These are phyloP conservation scores for Handroanthus guayacan DNA, from an alignment of 257 asterid genomes.

Conservation along the genomic window DNA sequence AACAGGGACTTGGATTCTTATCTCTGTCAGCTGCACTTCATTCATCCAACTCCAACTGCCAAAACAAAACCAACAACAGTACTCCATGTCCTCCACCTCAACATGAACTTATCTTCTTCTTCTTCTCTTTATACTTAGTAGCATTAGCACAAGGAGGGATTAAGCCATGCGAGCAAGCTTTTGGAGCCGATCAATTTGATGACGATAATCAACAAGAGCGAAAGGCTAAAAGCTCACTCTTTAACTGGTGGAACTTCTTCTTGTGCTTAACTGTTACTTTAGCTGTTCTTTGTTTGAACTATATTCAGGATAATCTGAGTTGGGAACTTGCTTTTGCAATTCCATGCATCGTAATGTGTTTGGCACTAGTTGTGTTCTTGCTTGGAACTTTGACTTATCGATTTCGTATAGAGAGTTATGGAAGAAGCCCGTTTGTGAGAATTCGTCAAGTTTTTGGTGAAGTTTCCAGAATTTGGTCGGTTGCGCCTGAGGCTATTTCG, in stretches of 20 bases:
- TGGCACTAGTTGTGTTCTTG: slow-evolving; percentile 49
- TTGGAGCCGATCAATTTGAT: slow-evolving; percentile 50
- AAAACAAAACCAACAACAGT: slow-evolving; percentile 30
- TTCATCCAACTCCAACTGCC: slow-evolving; percentile 35
- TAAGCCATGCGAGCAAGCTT: slow-evolving; percentile 36
- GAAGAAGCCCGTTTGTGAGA: slow-evolving; percentile 38
- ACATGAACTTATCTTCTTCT: slow-evolving; percentile 43
- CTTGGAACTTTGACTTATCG: slow-evolving; percentile 52
- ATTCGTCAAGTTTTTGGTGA: slow-evolving; percentile 37
- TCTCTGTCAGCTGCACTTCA: slow-evolving; percentile 49
- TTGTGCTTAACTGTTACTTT: slow-evolving; percentile 35
- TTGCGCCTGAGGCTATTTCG: too few species aligned
- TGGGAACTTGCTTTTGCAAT: slow-evolving; percentile 73
- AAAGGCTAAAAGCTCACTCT: slow-evolving; percentile 45
- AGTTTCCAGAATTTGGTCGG: slow-evolving; percentile 39
- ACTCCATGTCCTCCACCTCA: slow-evolving; percentile 40
- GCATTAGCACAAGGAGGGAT: slow-evolving; percentile 60
- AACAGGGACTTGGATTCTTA: slow-evolving; percentile 47
- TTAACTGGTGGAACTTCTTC: slow-evolving; percentile 41
- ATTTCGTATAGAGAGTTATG: slow-evolving; percentile 33
- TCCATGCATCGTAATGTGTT: slow-evolving; percentile 56
- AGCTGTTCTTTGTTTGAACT: slow-evolving; percentile 45
- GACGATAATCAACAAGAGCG: slow-evolving; percentile 35
- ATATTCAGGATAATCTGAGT: slow-evolving; percentile 60
- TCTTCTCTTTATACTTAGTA: slow-evolving; percentile 46